Evolutionary conservation across 169 alveolate species (phyloP).

Genomic region (Plasmodium inui): DNA sequence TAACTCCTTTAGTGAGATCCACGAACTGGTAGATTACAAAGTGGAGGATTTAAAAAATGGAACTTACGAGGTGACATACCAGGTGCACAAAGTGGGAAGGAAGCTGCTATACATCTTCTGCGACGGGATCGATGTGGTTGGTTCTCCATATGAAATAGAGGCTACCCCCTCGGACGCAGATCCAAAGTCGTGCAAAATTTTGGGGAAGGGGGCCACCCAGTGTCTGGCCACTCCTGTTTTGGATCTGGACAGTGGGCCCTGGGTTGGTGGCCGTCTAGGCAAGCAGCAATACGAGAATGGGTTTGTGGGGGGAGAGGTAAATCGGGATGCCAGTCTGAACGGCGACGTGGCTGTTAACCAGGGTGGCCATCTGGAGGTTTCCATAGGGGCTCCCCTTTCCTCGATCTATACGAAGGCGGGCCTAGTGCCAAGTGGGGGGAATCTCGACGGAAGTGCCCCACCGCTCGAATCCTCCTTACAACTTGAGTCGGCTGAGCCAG

Average conservation of each 20-base stretch:
- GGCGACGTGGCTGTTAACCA: neutral
- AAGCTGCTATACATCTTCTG: slow-evolving; percentile 44
- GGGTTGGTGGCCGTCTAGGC: neutral
- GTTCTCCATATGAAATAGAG: slow-evolving; percentile 69
- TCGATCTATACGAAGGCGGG: neutral
- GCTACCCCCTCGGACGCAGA: slow-evolving; percentile 6
- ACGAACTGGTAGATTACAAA: slow-evolving; percentile 33
- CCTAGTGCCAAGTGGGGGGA: neutral
- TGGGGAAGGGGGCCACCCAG: slow-evolving; percentile 67
- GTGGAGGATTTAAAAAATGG: slow-evolving; percentile 73
- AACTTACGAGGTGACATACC: slow-evolving; percentile 26
- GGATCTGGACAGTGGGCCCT: neutral
- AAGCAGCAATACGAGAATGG: neutral
- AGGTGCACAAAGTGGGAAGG: slow-evolving; percentile 34
- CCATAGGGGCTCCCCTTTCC: neutral
- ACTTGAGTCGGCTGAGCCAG: too few relatives aligned
- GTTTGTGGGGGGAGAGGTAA: neutral
- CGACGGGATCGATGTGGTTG: slow-evolving; percentile 60
- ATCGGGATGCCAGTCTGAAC: neutral
- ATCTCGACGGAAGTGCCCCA: neutral
- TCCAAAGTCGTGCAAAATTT: slow-evolving; percentile 31
- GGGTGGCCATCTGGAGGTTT: neutral
- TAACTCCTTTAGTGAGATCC: slow-evolving; percentile 19
- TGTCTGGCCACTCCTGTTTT: slow-evolving; percentile 65
- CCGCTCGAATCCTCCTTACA: too few relatives aligned